Base-by-base conservation (phyloP, 345 rosid genomes). In the Viola odorata region DNA sequence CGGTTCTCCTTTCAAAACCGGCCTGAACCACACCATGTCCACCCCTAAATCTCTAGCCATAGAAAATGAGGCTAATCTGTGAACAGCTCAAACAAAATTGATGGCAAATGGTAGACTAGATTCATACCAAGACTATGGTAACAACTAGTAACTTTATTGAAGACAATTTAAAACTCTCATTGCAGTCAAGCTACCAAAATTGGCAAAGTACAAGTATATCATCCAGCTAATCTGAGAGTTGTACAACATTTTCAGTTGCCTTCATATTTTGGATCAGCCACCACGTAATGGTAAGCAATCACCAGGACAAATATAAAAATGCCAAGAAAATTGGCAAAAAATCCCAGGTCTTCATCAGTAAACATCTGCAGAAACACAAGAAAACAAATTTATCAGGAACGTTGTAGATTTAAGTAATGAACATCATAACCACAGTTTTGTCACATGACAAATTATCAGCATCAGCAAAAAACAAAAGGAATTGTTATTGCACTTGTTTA, bases 211-310 rank as follows among this genome's bases (percentile, higher is more conserved):
- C 16, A 37, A 55, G 32, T 23, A 23, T 40, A 65, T 48, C 40
- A 23, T 17, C 13, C 1, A 12, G 42, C 40, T 41, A 4, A 8
- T 42, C 7, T 23, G 0, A 17, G 8, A 41, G 55, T 2, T 0
- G n/a, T 14, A 0, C 38, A 3, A 17, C 13, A 5, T 12, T 59
- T 45, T 83, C 69, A 89, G 75, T 77, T 82, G 53, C 83, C 84
- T 78, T 84, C 96, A 58, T 70, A 87, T 73, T 84, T 89, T 13
- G 94, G 89, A 71, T 89, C 98, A 55, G 96, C 98, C 77, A 89
- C 67, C 68, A 89, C 89, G 49, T 75, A 89, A 67, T 89, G 98
- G 66, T 89, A 91, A 5, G 86, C 89, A 23, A 89, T 84, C 16
- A 92, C 89, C 75, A 85, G 73, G 45, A 63, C 75, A 59, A 87